These are phyloP conservation scores for Sclerotinia trifoliorum DNA, from an alignment of 2,329 filamentous ascomycete species.

Conservation along the genomic window DNA sequence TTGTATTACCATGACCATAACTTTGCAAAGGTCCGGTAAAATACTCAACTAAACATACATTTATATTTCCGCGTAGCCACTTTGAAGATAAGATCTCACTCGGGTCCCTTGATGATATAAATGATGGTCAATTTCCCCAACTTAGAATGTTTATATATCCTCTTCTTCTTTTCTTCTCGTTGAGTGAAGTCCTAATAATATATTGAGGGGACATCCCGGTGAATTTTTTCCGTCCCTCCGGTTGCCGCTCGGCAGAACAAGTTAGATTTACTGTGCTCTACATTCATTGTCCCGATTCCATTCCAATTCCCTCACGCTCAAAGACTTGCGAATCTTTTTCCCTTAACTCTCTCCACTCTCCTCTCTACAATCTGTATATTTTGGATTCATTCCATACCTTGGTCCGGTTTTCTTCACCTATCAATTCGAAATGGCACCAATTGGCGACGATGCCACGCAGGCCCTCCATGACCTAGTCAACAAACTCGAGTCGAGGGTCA, in stretches of 20 bases:
- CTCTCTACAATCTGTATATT: slow-evolving; percentile 14
- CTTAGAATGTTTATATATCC: background rate
- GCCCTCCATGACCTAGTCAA: slow-evolving; percentile 80
- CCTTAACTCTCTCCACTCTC: background rate
- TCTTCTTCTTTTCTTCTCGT: background rate
- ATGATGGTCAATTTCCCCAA: background rate
- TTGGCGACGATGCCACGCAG: slow-evolving; percentile 76
- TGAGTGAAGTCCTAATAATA: background rate
- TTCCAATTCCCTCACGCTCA: background rate
- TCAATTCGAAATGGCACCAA: slow-evolving; percentile 72
- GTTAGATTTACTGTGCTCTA: slow-evolving; percentile 1
- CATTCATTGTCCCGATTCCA: background rate
- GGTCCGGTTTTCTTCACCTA: slow-evolving; percentile 31
- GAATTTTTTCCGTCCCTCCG: slow-evolving; percentile 18
- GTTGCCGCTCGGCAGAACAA: slow-evolving; percentile 18
- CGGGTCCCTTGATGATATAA: slow-evolving; percentile 12
- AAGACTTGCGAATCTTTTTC: slow-evolving; percentile 12
- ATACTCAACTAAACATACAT: background rate
- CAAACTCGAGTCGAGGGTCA: slow-evolving; percentile 81
- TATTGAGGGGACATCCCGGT: slow-evolving; percentile 21
- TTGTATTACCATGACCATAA: background rate
- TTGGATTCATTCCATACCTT: slow-evolving; percentile 30
- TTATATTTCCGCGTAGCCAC: background rate
- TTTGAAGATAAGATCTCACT: background rate
- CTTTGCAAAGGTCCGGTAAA: background rate